A percentile compares a stretch with the other conserved stretches of the same genome.
phyloP scores from a whole-genome alignment of 2,329 filamentous ascomycete species.

The Exophiala sp. region DNA sequence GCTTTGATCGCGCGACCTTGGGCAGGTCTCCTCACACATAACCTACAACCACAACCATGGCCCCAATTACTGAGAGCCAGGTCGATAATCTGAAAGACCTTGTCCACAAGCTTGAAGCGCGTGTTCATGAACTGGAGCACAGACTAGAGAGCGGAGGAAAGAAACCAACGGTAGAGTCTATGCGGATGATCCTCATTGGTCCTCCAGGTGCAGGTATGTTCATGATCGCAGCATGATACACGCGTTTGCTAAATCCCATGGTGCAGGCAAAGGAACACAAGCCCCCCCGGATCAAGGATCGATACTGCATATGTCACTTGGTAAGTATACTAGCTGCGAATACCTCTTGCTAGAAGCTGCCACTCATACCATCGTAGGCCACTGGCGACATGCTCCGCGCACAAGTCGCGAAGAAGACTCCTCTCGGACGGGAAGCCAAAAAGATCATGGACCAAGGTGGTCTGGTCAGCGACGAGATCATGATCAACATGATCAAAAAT shows the following conservation, averaged over 20 bases:
- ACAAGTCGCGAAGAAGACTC: slow-evolving; percentile 95
- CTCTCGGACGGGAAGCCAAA: slow-evolving; percentile 91
- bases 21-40: slow-evolving; percentile 28
- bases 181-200: slow-evolving; percentile 97
- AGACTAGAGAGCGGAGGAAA: slow-evolving; percentile 52
- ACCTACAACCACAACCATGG: slow-evolving; percentile 56
- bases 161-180: slow-evolving; percentile 54
- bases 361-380: slow-evolving; percentile 52
- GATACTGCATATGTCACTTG: slow-evolving; percentile 93
- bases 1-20: slow-evolving; percentile 31
- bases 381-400: slow-evolving; percentile 99
- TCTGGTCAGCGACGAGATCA: slow-evolving; percentile 96
- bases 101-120: slow-evolving; percentile 74
- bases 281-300: slow-evolving; percentile 97
- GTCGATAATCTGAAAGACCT: slow-evolving; percentile 79
- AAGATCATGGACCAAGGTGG: slow-evolving; percentile 99
- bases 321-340: slow-evolving; percentile 49
- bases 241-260: slow-evolving; percentile 23
- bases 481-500: slow-evolving; percentile 99
- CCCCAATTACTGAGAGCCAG: slow-evolving; percentile 72
- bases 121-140: slow-evolving; percentile 78
- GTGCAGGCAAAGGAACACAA: slow-evolving; percentile 92
- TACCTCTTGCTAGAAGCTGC: not conserved
- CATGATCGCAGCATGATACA: slow-evolving; percentile 17
- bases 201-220: slow-evolving; percentile 88